Conservation (phyloP, 176 grass and related monocot species). For the Carex parvula region DNA sequence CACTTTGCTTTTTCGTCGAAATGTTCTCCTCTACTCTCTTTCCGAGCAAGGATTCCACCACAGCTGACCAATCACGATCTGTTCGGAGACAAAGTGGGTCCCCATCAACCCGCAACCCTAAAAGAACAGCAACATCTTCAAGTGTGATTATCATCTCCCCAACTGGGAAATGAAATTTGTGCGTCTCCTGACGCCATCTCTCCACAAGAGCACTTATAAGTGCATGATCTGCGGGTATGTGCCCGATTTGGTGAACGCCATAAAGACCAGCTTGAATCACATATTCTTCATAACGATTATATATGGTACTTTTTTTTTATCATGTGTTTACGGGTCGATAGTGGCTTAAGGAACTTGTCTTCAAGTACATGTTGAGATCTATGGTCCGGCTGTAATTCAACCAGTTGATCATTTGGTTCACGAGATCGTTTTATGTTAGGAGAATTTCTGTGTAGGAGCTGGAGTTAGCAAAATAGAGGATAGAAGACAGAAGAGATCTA, state of each 20-base stretch:
- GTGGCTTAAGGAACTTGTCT: not conserved
- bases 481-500: too few species aligned
- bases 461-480: too few species aligned
- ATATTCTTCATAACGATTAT: not conserved
- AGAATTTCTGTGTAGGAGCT: too few species aligned
- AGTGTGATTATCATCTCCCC: constrained; percentile 21
- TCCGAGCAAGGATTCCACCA: constrained; percentile 1
- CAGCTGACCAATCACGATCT: not conserved
- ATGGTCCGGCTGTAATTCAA: not conserved
- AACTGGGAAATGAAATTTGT: constrained; percentile 14
- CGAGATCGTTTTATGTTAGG: not conserved
- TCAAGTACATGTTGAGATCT: not conserved
- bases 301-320: not conserved
- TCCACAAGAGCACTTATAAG: constrained; percentile 18
- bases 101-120: constrained; percentile 4
- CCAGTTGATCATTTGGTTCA: not conserved
- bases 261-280: not conserved
- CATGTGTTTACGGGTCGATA: not conserved
- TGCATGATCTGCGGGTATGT: constrained; percentile 5
- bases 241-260: not conserved
- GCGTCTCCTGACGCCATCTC: constrained; percentile 11
- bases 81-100: not conserved
- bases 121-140: constrained; percentile 8
- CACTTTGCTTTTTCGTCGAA: not conserved
- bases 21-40: constrained; percentile 3